phyloP scores from a whole-genome alignment of 352 stramenopile genomes.

The Pythium biforme region DNA sequence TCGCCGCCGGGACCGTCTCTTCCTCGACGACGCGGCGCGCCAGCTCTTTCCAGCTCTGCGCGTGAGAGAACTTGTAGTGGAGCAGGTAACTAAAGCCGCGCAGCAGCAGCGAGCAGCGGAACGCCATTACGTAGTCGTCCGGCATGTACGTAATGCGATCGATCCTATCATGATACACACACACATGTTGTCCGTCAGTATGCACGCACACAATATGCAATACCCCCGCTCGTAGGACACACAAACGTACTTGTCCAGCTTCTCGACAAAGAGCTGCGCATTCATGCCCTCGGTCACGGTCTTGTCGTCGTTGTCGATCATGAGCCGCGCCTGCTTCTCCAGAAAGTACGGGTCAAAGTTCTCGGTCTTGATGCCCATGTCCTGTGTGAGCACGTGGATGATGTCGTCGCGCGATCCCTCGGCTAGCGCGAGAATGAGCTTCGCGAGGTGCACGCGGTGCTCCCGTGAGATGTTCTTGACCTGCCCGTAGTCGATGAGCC shows the following conservation, averaged over 20 bases:
- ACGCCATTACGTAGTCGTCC: slow-evolving; percentile 88
- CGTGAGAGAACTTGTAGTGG: slow-evolving; percentile 86
- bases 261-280: slow-evolving; percentile 82
- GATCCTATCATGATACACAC: slow-evolving; percentile 36
- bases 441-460: slow-evolving; percentile 68
- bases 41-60: slow-evolving; percentile 74
- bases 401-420: slow-evolving; percentile 73
- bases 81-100: slow-evolving; percentile 83
- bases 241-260: slow-evolving; percentile 71
- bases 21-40: slow-evolving; percentile 64
- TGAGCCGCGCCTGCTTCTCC: slow-evolving; percentile 79
- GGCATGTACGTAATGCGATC: slow-evolving; percentile 80
- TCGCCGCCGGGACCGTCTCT: slow-evolving; percentile 20
- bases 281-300: slow-evolving; percentile 83
- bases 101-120: slow-evolving; percentile 79
- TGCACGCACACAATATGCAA: too few relatives aligned
- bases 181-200: too few relatives aligned
- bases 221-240: too few relatives aligned
- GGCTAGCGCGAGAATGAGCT: slow-evolving; percentile 82
- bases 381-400: slow-evolving; percentile 64
- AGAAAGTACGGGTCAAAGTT: slow-evolving; percentile 83
- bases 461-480: slow-evolving; percentile 82
- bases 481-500: slow-evolving; percentile 92
- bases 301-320: slow-evolving; percentile 87
- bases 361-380: slow-evolving; percentile 75